Base-by-base conservation (phyloP, 176 grass and related monocot genomes). In the Phoenix dactylifera region DNA sequence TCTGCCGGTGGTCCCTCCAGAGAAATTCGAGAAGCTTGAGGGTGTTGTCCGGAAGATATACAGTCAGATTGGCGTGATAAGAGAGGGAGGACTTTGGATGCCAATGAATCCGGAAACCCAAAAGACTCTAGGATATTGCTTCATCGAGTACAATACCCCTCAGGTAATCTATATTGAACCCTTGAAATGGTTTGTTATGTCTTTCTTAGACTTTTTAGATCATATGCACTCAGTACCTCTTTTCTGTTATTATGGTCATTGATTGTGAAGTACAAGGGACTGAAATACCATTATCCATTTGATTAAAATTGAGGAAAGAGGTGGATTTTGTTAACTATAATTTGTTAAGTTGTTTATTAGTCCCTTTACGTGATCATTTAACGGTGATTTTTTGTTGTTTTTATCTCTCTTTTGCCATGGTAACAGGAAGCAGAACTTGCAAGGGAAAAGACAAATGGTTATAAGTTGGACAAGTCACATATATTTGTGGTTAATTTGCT, bases 391-490 rank as follows among this genome's bases (percentile, higher is more conserved):
- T 22, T 39, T 7, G 6, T 39, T 39, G 1, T 39, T 39, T 39
- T 39, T 7, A 7, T 32, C 0, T 32, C 30, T 32, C 30, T 32
- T 32, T 6, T 7, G 30, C 5, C 30, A 32, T 32, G 29, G 50
- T 72, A 29, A 48, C 70, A 95, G 90, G 90, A 95, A 84, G 90
- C 90, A 16, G 82, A 95, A 65, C 65, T 86, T 67, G 90, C 90
- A 20, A 82, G 83, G 77, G 90, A 95, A 60, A 90, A 90, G 70
- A 95, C 90, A 49, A 77, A 87, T 89, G 90, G 86, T 1, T 95
- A 84, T 78, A 95, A 90, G 39, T 74, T 95, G 18, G 90, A 95
- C 72, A 95, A 84, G 67, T 86, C 86, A 55, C 90, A 90, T 49
- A 87, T 90, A 68, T 95, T 95, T 64, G 76, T 77, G 50, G 83